phyloP scores from a whole-genome alignment of 345 rosid species.

The Aquilaria yunnanensis region DNA sequence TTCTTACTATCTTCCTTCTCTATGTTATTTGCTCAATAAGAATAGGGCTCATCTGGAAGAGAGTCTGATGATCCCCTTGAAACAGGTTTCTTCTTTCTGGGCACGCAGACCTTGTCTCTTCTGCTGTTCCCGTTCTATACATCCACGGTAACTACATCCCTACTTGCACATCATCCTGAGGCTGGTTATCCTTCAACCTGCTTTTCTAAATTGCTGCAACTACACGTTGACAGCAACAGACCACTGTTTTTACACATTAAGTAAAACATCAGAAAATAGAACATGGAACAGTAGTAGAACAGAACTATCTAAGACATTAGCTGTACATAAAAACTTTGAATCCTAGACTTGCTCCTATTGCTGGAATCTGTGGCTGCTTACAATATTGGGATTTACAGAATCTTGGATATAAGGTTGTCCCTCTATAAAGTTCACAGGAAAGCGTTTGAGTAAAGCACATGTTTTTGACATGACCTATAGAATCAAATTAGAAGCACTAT shows the following conservation, averaged over 20 bases:
- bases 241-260: neutral
- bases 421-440: neutral
- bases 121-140: too few relatives aligned
- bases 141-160: too few relatives aligned
- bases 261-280: neutral
- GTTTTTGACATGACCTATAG: slow-evolving; percentile 11
- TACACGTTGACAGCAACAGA: neutral
- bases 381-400: neutral
- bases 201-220: too few relatives aligned
- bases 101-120: too few relatives aligned
- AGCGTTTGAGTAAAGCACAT: neutral
- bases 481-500: slow-evolving; percentile 18
- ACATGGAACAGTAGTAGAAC: neutral
- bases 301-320: too few relatives aligned
- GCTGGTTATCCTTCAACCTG: too few relatives aligned
- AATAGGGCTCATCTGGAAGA: too few relatives aligned
- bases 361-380: neutral
- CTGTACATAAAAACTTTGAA: neutral
- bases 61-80: too few relatives aligned
- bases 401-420: neutral
- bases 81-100: too few relatives aligned
- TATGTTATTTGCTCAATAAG: too few relatives aligned
- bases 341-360: neutral
- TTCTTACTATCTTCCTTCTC: too few relatives aligned
- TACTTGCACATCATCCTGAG: too few relatives aligned